Evolutionary conservation across 164 flowering plant species (phyloP).

Genomic region (Buxus sempervirens): DNA sequence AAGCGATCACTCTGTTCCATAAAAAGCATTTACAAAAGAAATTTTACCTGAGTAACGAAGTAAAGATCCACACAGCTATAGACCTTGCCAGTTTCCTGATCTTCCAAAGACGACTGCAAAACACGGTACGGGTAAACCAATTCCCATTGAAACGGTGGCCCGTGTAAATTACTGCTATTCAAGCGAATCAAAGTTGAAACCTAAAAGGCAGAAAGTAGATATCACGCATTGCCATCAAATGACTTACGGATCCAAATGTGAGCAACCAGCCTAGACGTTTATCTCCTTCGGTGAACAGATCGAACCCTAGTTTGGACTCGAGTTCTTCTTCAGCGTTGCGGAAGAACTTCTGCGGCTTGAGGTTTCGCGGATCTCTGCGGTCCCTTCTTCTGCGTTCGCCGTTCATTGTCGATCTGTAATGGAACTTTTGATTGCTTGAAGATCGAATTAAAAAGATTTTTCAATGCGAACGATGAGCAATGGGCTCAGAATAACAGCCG

Average conservation of each 20-base stretch:
- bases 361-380: constrained; percentile 34
- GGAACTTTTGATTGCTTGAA: background rate
- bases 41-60: constrained; percentile 83
- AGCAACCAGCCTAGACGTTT: constrained; percentile 96
- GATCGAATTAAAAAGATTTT: too few relatives aligned
- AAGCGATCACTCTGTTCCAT: background rate
- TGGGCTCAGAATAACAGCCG: background rate
- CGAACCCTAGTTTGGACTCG: constrained; percentile 82
- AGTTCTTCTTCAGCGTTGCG: constrained; percentile 76
- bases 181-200: too few relatives aligned
- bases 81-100: constrained; percentile 55
- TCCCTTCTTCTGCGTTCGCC: constrained; percentile 38
- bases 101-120: constrained; percentile 82
- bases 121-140: too few relatives aligned
- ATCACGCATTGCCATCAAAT: background rate
- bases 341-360: constrained; percentile 53
- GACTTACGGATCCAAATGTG: constrained; percentile 70
- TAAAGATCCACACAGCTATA: constrained; percentile 91
- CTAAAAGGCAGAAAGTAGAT: background rate
- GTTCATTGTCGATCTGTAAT: constrained; percentile 14
- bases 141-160: too few relatives aligned
- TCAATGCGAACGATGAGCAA: too few relatives aligned
- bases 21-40: background rate
- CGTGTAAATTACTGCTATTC: too few relatives aligned
- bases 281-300: constrained; percentile 83